Percentiles rank a stretch among this genome's conserved stretches.
These are phyloP conservation scores for Pythium myriotylum DNA, from an alignment of 352 stramenopile species.

Conservation along the genomic window DNA sequence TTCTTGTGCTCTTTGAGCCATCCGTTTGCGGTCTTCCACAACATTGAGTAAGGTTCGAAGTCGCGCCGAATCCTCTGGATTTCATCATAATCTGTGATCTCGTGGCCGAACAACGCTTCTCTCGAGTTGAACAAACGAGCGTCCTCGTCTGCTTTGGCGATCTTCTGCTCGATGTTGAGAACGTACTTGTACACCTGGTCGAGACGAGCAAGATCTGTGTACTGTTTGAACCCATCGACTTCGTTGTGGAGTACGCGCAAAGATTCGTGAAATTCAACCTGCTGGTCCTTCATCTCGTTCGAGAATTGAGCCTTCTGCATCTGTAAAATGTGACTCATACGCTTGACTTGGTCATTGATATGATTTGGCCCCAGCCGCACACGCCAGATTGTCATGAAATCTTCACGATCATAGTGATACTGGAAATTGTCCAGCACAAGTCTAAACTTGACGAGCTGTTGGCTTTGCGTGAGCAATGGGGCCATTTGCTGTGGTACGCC, in stretches of 20 bases:
- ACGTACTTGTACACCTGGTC: slow-evolving; percentile 90
- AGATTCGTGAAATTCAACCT: slow-evolving; percentile 89
- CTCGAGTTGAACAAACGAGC: slow-evolving; percentile 91
- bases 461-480: slow-evolving; percentile 68
- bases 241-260: slow-evolving; percentile 87
- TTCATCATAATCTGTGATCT: slow-evolving; percentile 92
- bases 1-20: slow-evolving; percentile 93
- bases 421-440: slow-evolving; percentile 80
- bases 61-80: slow-evolving; percentile 89
- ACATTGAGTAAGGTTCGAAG: slow-evolving; percentile 94
- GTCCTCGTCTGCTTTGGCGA: slow-evolving; percentile 89
- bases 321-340: slow-evolving; percentile 77
- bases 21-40: slow-evolving; percentile 92
- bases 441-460: slow-evolving; percentile 81
- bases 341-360: slow-evolving; percentile 86
- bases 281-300: slow-evolving; percentile 92
- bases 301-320: slow-evolving; percentile 87
- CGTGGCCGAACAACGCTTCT: slow-evolving; percentile 86
- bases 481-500: slow-evolving; percentile 62
- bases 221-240: slow-evolving; percentile 85
- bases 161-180: slow-evolving; percentile 85
- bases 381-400: slow-evolving; percentile 91
- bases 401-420: slow-evolving; percentile 84
- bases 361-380: slow-evolving; percentile 87
- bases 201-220: slow-evolving; percentile 84